Evolutionary conservation across 2,329 filamentous ascomycete species (phyloP), one percentile per base, ranked within the genome.

Genomic region (Neopestalotiopsis sp.): DNA sequence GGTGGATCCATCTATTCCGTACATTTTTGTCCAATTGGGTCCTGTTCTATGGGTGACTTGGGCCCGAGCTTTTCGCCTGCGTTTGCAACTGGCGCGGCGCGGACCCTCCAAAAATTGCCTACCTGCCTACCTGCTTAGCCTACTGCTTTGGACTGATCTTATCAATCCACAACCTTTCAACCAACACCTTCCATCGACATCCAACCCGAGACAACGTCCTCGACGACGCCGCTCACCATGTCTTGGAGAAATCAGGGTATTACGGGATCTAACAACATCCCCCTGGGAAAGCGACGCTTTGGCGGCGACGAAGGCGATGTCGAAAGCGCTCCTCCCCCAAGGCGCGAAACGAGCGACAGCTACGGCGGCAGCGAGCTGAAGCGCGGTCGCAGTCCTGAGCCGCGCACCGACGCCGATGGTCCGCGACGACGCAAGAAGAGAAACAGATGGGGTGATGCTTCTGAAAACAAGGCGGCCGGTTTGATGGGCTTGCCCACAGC

Each of bases 201-300:
- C 17, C 17, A 17, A 20, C n/a, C 45, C 45, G 9, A 53, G 45
- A 53, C 45, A 53, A 53, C 57, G 57, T 34, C 30, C 17, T 34
- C 30, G 59, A 61, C 59, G 59, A 61, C 59, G 34, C 28, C n/a
- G 17, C 24, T 40, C 71, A 77, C 61, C 56, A 91, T 92, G 90
- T 85, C 90, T 77, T 91, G 90, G 90, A 86, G 89, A 85, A 89
- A 83, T 69, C 89, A 91, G 81, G 96, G 96, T 75, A 97, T 97
- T 80, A 99, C 96, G 24, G 96, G 96, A 66, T 98, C 97, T 59
- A 99, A 99, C 83, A 98, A 98, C 78, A 97, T 99, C 76, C 96
- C 96, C 70, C 85, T 99, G 71, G 96, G 96, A 66, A 97, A 90
- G 75, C 88, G 93, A 76, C 92, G 95, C 71, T 94, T 97, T 75